A percentile compares a stretch with the other conserved stretches of the same genome.
Conservation (phyloP, 2,329 filamentous ascomycete genomes). For the Fusarium sp. region DNA sequence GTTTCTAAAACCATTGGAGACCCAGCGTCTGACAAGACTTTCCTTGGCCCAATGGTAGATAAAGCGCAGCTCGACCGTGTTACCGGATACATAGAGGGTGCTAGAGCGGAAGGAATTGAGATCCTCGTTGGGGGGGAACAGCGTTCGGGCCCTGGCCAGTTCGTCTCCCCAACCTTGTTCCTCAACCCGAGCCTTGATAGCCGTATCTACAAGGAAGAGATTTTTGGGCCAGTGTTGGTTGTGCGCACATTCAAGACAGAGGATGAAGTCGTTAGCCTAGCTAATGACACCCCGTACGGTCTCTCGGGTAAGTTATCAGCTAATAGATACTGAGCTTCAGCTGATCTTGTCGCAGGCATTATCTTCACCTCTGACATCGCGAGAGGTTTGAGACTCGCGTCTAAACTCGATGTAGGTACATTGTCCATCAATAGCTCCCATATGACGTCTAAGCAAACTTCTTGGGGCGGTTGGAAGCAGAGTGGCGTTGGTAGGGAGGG, state of each 20-base stretch:
- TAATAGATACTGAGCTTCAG: background rate
- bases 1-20: too few species aligned
- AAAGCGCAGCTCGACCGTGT: too few species aligned
- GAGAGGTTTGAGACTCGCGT: too few species aligned
- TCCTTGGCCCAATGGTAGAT: too few species aligned
- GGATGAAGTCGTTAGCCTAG: background rate
- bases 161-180: background rate
- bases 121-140: too few species aligned
- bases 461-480: constrained; percentile 23
- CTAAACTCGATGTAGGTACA: too few species aligned
- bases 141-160: background rate
- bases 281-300: background rate
- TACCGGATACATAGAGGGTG: too few species aligned
- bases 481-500: constrained; percentile 21
- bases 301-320: background rate
- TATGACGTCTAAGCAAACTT: too few species aligned
- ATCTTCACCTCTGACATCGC: too few species aligned
- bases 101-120: too few species aligned
- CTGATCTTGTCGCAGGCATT: background rate
- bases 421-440: too few species aligned
- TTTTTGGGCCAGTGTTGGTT: background rate
- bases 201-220: background rate
- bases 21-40: too few species aligned
- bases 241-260: background rate
- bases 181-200: background rate